Conservation (phyloP, 2,329 filamentous ascomycete genomes). For the Trichoderma guizhouense region DNA sequence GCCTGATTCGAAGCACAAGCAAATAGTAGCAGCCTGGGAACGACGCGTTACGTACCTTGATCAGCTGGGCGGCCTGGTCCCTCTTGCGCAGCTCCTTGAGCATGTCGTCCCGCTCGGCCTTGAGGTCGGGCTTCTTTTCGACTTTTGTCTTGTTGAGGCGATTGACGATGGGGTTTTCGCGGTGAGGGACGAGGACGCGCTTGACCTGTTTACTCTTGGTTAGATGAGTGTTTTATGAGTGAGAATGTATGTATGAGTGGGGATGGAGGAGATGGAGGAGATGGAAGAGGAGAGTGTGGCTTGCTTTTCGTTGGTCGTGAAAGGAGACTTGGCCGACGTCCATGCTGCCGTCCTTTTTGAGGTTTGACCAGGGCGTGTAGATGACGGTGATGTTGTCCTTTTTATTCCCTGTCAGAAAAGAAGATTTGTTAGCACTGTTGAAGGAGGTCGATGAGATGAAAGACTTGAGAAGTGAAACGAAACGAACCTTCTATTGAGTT, state of each 20-base stretch:
- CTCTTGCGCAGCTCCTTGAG: conserved; percentile 67
- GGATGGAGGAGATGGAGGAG: too few relatives aligned
- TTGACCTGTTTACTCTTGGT: conserved; percentile 56
- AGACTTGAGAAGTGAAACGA: not conserved
- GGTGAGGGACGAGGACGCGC: conserved; percentile 71
- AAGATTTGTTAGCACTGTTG: not conserved
- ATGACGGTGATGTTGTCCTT: conserved; percentile 96
- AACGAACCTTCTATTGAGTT: conserved; percentile 85
- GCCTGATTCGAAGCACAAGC: not conserved
- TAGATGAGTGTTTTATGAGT: not conserved
- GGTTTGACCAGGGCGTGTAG: conserved; percentile 96
- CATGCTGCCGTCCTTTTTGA: conserved; percentile 95
- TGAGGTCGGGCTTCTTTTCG: conserved; percentile 81
- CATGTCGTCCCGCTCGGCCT: conserved; percentile 75
- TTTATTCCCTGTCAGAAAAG: conserved; percentile 76
- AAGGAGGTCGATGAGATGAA: not conserved
- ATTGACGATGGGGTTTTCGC: conserved; percentile 91
- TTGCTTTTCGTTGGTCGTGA: conserved; percentile 73
- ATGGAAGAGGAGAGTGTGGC: not conserved
- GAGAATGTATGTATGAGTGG: too few relatives aligned
- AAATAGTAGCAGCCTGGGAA: too few relatives aligned
- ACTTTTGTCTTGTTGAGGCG: conserved; percentile 95
- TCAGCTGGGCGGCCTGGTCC: conserved; percentile 61
- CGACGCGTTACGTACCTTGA: conserved; percentile 52
- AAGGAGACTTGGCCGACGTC: conserved; percentile 92